Percentiles rank a stretch among this genome's conserved stretches.
phyloP scores from a whole-genome alignment of 148 eudicot species.

The Silene conica region DNA sequence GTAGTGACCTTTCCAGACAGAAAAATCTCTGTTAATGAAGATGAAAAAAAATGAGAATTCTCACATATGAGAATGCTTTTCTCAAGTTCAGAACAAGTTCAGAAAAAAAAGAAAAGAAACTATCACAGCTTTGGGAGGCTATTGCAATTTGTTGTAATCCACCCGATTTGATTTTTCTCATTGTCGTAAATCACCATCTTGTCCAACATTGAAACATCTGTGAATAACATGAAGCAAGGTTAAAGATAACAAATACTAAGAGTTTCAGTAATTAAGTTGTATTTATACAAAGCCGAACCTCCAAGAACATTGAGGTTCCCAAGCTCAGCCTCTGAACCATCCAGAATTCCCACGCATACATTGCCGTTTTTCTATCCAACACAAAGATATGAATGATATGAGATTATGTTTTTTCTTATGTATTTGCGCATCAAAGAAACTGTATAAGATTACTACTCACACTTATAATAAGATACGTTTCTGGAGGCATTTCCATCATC shows the following conservation, averaged over 20 bases:
- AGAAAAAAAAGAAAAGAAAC: constrained; percentile 17
- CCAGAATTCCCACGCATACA: constrained; percentile 78
- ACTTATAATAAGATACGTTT: constrained; percentile 65
- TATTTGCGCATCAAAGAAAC: neutral
- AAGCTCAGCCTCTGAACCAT: constrained; percentile 65
- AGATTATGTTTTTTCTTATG: neutral
- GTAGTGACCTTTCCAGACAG: constrained; percentile 15
- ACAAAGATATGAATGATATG: neutral
- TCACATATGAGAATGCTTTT: constrained; percentile 27
- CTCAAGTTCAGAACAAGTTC: constrained; percentile 14
- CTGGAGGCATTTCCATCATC: constrained; percentile 55
- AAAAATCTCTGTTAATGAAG: constrained; percentile 38
- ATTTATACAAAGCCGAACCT: constrained; percentile 40
- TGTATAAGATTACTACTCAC: constrained; percentile 40
- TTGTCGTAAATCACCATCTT: constrained; percentile 76
- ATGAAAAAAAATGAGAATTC: constrained; percentile 21
- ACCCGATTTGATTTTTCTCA: constrained; percentile 67
- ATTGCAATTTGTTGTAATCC: constrained; percentile 70
- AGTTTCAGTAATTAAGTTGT: neutral
- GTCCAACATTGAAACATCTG: constrained; percentile 75
- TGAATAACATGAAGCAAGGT: constrained; percentile 12
- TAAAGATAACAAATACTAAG: neutral
- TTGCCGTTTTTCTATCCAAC: constrained; percentile 58
- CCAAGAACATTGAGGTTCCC: constrained; percentile 66
- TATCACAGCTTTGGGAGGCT: constrained; percentile 57